Evolutionary conservation across 192 early-diverging fungal species (phyloP).

Genomic region (Thoreauomyces humboldtii): DNA sequence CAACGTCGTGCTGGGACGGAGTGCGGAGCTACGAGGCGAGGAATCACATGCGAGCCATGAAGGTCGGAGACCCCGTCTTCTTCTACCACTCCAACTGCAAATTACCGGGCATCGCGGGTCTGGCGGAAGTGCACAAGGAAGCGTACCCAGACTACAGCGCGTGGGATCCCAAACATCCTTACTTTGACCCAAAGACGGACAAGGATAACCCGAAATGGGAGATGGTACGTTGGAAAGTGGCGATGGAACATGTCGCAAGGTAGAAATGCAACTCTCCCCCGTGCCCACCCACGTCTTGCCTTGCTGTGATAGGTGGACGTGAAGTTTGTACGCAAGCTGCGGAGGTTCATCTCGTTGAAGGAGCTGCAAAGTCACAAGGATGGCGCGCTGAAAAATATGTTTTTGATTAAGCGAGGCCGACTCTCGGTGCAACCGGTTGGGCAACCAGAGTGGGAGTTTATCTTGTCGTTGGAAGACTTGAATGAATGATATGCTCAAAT

Average conservation of each 20-base stretch:
- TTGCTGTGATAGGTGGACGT: too few species aligned
- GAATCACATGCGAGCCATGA: constrained; percentile 81
- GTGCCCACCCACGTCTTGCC: too few species aligned
- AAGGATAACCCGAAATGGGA: constrained; percentile 73
- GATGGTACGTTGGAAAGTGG: constrained; percentile 55
- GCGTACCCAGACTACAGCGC: constrained; percentile 75
- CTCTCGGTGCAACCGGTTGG: constrained; percentile 77
- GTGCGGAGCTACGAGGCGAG: constrained; percentile 71
- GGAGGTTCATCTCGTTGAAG: constrained; percentile 59
- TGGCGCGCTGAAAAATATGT: constrained; percentile 59
- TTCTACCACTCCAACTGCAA: constrained; percentile 92
- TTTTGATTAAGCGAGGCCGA: constrained; percentile 65
- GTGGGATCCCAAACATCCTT: constrained; percentile 68
- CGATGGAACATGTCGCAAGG: not conserved
- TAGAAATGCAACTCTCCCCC: not conserved
- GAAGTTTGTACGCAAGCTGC: constrained; percentile 67
- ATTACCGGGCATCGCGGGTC: constrained; percentile 76
- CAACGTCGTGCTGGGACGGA: constrained; percentile 3
- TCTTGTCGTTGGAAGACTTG: constrained; percentile 49
- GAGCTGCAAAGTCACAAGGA: constrained; percentile 53
- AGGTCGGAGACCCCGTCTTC: constrained; percentile 63
- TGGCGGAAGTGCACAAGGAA: constrained; percentile 56
- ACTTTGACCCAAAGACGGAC: constrained; percentile 74
- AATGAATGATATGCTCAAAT: too few species aligned
- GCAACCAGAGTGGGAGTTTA: constrained; percentile 62